phyloP scores from a whole-genome alignment of 345 rosid genomes.

The Punica granatum region DNA sequence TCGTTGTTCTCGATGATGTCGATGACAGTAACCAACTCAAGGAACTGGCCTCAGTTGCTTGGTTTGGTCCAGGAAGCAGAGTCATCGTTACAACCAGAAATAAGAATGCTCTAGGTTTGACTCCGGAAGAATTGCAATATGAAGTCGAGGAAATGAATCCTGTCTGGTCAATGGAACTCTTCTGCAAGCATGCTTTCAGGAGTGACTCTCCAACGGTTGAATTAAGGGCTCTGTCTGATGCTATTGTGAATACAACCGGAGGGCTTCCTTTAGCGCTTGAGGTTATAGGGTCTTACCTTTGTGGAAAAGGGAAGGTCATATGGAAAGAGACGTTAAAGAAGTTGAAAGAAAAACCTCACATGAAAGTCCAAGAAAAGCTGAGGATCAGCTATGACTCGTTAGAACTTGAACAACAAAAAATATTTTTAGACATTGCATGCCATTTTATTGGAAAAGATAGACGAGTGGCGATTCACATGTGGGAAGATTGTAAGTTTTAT shows the following conservation, averaged over 20 bases:
- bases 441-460: background rate
- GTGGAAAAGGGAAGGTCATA: background rate
- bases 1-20: slow-evolving; percentile 10
- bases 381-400: background rate
- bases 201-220: background rate
- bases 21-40: fast-evolving
- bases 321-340: background rate
- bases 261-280: background rate
- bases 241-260: background rate
- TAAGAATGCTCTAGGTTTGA: fast-evolving
- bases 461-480: background rate
- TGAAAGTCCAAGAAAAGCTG: background rate
- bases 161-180: background rate
- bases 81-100: background rate
- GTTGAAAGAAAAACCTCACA: background rate
- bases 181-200: background rate
- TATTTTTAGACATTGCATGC: slow-evolving; percentile 3
- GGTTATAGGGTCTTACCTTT: background rate
- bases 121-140: background rate
- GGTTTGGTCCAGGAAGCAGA: slow-evolving; percentile 4
- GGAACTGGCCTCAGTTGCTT: background rate
- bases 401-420: background rate
- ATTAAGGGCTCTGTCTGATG: background rate
- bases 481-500: background rate
- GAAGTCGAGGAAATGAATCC: background rate